These are phyloP conservation scores for Trichoderma harzianum DNA, from an alignment of 2,329 filamentous ascomycete genomes.

Conservation along the genomic window DNA sequence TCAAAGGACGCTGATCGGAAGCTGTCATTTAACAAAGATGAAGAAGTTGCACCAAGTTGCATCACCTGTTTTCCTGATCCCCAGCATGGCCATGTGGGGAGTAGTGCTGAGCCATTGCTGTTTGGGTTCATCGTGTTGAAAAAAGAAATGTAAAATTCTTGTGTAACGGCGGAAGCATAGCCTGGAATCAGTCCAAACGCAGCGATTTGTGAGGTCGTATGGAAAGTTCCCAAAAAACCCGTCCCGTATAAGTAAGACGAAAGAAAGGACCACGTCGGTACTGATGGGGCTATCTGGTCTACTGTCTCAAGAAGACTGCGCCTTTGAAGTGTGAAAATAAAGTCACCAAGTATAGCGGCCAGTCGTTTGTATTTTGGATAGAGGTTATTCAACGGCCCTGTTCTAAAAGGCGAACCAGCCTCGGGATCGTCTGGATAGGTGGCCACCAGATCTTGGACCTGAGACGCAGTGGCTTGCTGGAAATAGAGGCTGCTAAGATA, in stretches of 20 bases:
- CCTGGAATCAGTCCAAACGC: no score
- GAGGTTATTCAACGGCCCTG: slow-evolving; percentile 59
- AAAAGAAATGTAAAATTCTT: no score
- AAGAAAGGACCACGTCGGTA: neutral
- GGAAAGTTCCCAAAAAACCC: no score
- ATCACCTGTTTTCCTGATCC: neutral
- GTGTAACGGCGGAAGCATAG: no score
- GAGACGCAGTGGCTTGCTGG: no score
- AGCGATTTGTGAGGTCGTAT: no score
- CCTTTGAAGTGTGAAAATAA: slow-evolving; percentile 69
- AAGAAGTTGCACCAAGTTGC: neutral
- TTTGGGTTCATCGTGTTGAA: no score
- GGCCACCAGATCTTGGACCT: no score
- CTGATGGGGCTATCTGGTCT: neutral
- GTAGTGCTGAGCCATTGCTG: no score
- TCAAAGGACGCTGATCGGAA: neutral
- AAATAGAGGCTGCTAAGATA: no score
- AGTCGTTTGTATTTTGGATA: slow-evolving; percentile 77
- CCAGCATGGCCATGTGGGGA: neutral
- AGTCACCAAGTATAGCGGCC: slow-evolving; percentile 70
- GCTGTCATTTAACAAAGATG: neutral
- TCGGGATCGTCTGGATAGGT: no score
- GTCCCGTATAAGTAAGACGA: no score
- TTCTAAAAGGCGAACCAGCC: slow-evolving; percentile 22
- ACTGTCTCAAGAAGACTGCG: slow-evolving; percentile 34